Evolutionary conservation across 2,329 filamentous ascomycete species (phyloP), one percentile per base, ranked within the genome.

Genomic region (Aspergillus sclerotialis): DNA sequence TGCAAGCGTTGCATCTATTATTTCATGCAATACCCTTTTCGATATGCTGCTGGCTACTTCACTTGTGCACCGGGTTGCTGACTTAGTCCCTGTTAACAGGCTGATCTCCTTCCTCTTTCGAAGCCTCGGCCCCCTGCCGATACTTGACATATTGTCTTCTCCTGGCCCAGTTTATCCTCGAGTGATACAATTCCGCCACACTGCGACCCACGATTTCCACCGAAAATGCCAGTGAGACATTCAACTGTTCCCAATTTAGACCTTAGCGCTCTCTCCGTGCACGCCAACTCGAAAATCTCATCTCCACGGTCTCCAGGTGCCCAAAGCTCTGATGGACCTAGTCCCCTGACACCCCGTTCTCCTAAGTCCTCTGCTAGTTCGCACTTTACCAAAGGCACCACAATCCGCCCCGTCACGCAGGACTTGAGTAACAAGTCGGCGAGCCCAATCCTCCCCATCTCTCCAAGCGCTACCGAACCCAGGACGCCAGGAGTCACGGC

Each of bases 401-500:
- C 61, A 5, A 65, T 66, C 41, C 60, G 62, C 28, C 55, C 62
- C 10, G 61, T 66, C 36, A 59, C 59, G 10, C 46, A 60, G 43
- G 57, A 60, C 11, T 55, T 55, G 15, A 52, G 48, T 39, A 45
- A 44, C 50, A 46, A 53, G 30, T 43, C 50, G 28, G 46, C 42
- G 40, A 53, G 52, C 40, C 43, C 49, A 45, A 45, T 44, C 16
- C 40, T 51, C 18, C 47, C 56, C 19, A 37, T 37, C 9, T 63
- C 60, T 29, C 52, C 57, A 13, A 39, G 40, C 17, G 32, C 46
- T 14, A 34, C 48, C 13, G 50, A 52, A 36, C 53, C 59, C 23
- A 46, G 47, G 25, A 68, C 64, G 15, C 64, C 65, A n/a, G 57
- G 55, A 11, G 53, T 68, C 28, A 68, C 64, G 5, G 63, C 65